Evolutionary conservation across 2,329 filamentous ascomycete genomes (phyloP).

Genomic region (Hypoxylon sp.): DNA sequence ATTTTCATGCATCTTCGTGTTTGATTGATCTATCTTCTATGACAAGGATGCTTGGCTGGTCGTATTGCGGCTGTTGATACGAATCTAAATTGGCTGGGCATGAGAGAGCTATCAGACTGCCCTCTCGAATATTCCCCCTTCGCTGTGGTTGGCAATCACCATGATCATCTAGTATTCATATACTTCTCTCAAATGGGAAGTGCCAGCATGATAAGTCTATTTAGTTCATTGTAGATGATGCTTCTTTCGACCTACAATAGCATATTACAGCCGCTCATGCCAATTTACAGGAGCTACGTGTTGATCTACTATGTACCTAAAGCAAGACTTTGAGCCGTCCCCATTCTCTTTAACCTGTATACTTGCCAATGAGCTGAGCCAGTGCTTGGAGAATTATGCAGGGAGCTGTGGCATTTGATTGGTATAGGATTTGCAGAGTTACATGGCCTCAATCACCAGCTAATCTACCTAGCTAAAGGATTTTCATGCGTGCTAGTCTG

Average conservation of each 20-base stretch:
- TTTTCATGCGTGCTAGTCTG: conserved; percentile 31
- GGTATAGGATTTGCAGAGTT: conserved; percentile 30
- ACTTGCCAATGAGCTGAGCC: conserved; percentile 20
- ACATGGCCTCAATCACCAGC: conserved; percentile 28
- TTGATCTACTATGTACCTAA: conserved; percentile 10
- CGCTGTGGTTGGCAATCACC: conserved; percentile 4
- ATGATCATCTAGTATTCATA: conserved; percentile 13
- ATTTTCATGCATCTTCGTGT: conserved; percentile 17
- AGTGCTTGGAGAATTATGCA: conserved; percentile 12
- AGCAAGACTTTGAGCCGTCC: conserved; percentile 8
- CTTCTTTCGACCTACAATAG: conserved; percentile 6
- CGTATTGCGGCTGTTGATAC: conserved; percentile 26
- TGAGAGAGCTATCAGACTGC: background rate
- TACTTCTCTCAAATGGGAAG: conserved; percentile 4
- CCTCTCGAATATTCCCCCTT: background rate
- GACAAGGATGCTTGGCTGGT: conserved; percentile 22
- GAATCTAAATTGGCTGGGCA: background rate
- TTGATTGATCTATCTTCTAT: conserved; percentile 26
- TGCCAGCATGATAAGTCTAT: conserved; percentile 8
- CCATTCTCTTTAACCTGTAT: conserved; percentile 10
- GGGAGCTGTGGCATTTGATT: conserved; percentile 17
- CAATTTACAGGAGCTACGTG: conserved; percentile 28
- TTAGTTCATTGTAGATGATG: conserved; percentile 10
- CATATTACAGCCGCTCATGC: conserved; percentile 6
- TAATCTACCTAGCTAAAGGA: conserved; percentile 31